These are phyloP conservation scores for Clonostachys rhizophaga DNA, from an alignment of 2,329 filamentous ascomycete species.

Conservation along the genomic window DNA sequence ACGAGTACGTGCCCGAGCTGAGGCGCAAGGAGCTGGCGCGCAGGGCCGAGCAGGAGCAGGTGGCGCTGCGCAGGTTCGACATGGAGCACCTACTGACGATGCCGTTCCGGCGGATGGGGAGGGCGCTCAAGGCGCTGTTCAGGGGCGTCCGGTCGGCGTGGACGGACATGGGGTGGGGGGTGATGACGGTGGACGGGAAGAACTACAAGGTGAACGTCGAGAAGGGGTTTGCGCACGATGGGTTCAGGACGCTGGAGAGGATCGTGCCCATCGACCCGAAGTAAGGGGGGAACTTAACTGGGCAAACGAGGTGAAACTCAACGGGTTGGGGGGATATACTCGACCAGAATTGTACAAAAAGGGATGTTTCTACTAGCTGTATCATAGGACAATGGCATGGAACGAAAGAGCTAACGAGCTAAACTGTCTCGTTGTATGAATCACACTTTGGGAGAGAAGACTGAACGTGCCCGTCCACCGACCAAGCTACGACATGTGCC, in stretches of 20 bases:
- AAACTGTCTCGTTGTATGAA: too few relatives aligned
- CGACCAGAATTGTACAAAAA: too few relatives aligned
- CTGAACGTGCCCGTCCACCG: too few relatives aligned
- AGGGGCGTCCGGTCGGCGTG: conserved; percentile 42
- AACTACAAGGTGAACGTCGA: conserved; percentile 54
- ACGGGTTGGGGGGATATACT: too few relatives aligned
- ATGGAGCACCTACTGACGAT: conserved; percentile 50
- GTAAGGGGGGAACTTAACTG: not conserved
- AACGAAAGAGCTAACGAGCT: too few relatives aligned
- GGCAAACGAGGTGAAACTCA: too few relatives aligned
- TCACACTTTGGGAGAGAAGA: too few relatives aligned
- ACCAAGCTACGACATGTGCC: too few relatives aligned
- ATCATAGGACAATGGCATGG: too few relatives aligned
- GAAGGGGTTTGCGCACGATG: conserved; percentile 53
- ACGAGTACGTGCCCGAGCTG: conserved; percentile 27
- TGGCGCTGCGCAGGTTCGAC: conserved; percentile 39
- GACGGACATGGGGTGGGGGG: conserved; percentile 51
- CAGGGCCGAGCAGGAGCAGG: conserved; percentile 23
- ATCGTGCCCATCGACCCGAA: conserved; percentile 30
- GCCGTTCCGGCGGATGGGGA: conserved; percentile 47
- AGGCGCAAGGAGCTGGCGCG: conserved; percentile 18
- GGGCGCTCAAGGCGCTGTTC: conserved; percentile 34
- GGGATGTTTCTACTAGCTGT: too few relatives aligned
- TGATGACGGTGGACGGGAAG: conserved; percentile 38
- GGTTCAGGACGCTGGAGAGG: conserved; percentile 53